Evolutionary conservation across 345 rosid genomes (phyloP).

Genomic region (Sisymbrium altissimum): DNA sequence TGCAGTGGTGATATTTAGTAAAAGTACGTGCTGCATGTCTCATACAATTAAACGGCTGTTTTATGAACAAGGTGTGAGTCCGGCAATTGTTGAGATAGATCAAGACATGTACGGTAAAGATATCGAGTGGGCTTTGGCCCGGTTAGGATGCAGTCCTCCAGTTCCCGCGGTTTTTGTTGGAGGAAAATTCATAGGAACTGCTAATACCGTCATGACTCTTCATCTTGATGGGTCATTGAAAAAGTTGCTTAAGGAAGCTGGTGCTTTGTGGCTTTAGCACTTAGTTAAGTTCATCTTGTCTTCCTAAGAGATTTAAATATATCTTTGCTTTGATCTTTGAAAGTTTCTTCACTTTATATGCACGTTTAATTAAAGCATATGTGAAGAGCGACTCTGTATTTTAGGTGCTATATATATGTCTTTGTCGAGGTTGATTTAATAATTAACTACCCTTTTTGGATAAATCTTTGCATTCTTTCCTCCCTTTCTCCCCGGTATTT

Average conservation of each 20-base stretch:
- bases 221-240: slow-evolving; percentile 84
- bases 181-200: slow-evolving; percentile 76
- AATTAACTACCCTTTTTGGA: slow-evolving; percentile 18
- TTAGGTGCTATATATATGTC: slow-evolving; percentile 6
- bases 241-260: slow-evolving; percentile 78
- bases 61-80: slow-evolving; percentile 87
- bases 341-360: slow-evolving; percentile 36
- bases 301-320: background rate
- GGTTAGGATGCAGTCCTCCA: slow-evolving; percentile 75
- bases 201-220: slow-evolving; percentile 81
- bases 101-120: slow-evolving; percentile 63
- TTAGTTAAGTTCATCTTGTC: background rate
- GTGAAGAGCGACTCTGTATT: slow-evolving; percentile 25
- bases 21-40: slow-evolving; percentile 89
- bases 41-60: slow-evolving; percentile 87
- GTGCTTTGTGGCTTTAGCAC: slow-evolving; percentile 80
- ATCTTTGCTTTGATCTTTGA: slow-evolving; percentile 8
- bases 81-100: slow-evolving; percentile 74
- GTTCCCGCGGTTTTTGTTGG: slow-evolving; percentile 89
- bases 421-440: slow-evolving; percentile 19
- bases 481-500: no score
- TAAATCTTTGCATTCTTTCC: background rate
- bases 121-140: slow-evolving; percentile 69
- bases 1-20: slow-evolving; percentile 97
- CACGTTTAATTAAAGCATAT: slow-evolving; percentile 17